Percentiles rank a stretch among this genome's conserved stretches.
Evolutionary conservation across 495 filamentous ascomycete species (phyloP).

Genomic region (Articulospora tetracladia): DNA sequence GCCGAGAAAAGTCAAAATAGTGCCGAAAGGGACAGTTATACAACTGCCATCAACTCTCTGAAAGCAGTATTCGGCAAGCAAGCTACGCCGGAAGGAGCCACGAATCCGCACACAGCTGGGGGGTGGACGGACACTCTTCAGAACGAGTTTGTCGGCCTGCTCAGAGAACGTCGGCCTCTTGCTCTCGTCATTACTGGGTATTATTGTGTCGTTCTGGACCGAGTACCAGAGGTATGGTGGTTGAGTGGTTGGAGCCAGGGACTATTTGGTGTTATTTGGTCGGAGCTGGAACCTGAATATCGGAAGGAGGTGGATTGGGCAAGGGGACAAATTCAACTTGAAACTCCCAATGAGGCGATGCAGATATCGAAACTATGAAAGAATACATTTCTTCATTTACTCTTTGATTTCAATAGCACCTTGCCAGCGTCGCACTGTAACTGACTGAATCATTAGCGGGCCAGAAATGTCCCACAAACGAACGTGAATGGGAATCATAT

Average conservation of each 20-base stretch:
- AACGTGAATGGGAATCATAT: too few relatives aligned
- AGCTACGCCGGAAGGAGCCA: not conserved
- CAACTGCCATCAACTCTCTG: constrained; percentile 2
- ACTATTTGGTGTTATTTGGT: constrained; percentile 25
- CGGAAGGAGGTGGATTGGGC: constrained; percentile 26
- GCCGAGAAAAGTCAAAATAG: not conserved
- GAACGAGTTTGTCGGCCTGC: constrained; percentile 26
- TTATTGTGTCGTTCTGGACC: constrained; percentile 28
- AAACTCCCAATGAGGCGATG: not conserved
- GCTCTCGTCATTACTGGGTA: constrained; percentile 30
- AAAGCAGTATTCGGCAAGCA: not conserved
- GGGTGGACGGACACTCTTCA: constrained; percentile 25
- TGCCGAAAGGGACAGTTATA: not conserved
- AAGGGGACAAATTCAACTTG: constrained; percentile 1
- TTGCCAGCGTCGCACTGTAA: too few relatives aligned
- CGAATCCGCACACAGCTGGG: constrained; percentile 21
- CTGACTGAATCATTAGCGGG: too few relatives aligned
- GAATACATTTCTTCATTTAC: not conserved
- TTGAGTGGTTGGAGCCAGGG: constrained; percentile 28
- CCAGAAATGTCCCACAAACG: too few relatives aligned
- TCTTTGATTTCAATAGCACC: too few relatives aligned
- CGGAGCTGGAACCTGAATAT: constrained; percentile 20
- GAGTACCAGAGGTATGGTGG: constrained; percentile 34
- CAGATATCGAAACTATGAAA: not conserved
- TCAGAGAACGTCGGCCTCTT: constrained; percentile 19